Evolutionary conservation across 129 eudicot genomes (phyloP), one percentile per base, ranked within the genome.

Genomic region (Glebionis coronaria): DNA sequence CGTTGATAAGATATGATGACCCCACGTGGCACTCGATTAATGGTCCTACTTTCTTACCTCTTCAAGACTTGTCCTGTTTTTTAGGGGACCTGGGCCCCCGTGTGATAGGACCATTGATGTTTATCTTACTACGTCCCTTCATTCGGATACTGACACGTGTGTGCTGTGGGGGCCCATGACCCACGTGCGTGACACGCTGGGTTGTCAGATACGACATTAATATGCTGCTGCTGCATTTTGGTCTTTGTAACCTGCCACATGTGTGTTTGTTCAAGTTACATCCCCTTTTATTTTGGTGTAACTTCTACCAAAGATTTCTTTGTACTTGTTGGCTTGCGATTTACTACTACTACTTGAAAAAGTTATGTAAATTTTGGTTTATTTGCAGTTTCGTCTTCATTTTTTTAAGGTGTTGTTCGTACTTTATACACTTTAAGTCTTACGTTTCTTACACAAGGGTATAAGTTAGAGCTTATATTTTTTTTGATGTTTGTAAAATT

Each of bases 11-110:
- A 50, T 56, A 25, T 29, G 11, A 25, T 42, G 1, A 10, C 45
- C 53, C 62, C 74, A 75, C 70, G 80, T 75, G 80, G 80, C 80
- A 28, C 5, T 56, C 9, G 50, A 75, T 68, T 28, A 75, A 56
- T 49, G 74, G 74, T 51, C 44, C 38, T 44, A 44, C 72, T 55
- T 62, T 31, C 40, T 31, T 35, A 68, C 73, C 21, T 68, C 63
- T 61, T 52, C 15, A 42, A 68, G 74, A 60, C 58, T 75, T 61
- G 80, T 68, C 74, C 56, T 11, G 70, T 44, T 61, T 68, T 57
- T 75, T 12, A 25, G 73, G 65, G 55, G 45, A 31, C 21, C 5
- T 67, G 73, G 79, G 79, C 18, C 79, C 79, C 29, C n/a, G n/a
- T 12, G 1, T 68, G 74, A 75, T 4, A 69, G 79, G 74, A 75